Evolutionary conservation across 2,329 filamentous ascomycete genomes (phyloP).

Genomic region (Blastomyces gilchristii): DNA sequence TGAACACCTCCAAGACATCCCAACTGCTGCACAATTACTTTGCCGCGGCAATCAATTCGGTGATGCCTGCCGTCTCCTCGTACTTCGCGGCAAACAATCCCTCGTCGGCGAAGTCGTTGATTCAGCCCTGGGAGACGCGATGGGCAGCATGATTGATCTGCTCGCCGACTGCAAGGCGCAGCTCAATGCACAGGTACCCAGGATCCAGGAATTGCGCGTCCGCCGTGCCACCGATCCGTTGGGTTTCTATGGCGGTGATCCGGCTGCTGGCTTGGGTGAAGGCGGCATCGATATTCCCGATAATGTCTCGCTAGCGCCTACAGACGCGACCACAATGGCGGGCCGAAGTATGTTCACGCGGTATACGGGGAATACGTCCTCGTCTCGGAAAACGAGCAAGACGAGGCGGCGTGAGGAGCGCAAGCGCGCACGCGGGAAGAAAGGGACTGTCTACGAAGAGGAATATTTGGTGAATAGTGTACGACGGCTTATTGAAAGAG

Average conservation of each 20-base stretch:
- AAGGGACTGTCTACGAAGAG: slow-evolving; percentile 95
- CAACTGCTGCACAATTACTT: slow-evolving; percentile 60
- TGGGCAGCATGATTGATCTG: slow-evolving; percentile 76
- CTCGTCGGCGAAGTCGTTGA: slow-evolving; percentile 65
- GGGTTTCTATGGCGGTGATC: slow-evolving; percentile 76
- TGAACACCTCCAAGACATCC: slow-evolving; percentile 67
- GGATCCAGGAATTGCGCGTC: slow-evolving; percentile 67
- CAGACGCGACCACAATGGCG: slow-evolving; percentile 63
- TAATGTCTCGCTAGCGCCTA: slow-evolving; percentile 83
- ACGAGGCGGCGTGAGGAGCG: slow-evolving; percentile 85
- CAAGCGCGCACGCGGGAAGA: slow-evolving; percentile 87
- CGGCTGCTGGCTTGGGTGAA: slow-evolving; percentile 41
- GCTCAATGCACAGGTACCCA: slow-evolving; percentile 71
- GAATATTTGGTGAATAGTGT: slow-evolving; percentile 91
- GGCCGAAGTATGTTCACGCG: slow-evolving; percentile 84
- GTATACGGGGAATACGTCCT: slow-evolving; percentile 64
- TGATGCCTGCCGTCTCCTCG: slow-evolving; percentile 72
- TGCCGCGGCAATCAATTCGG: slow-evolving; percentile 83
- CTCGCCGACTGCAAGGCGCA: slow-evolving; percentile 87
- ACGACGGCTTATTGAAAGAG: slow-evolving; percentile 67
- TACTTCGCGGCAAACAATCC: slow-evolving; percentile 48
- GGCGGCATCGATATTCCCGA: slow-evolving; percentile 66
- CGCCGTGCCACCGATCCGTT: slow-evolving; percentile 79
- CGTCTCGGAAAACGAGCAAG: slow-evolving; percentile 66
- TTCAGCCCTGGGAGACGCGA: slow-evolving; percentile 65